These are phyloP conservation scores for Periconia sp. DNA, from an alignment of 2,329 filamentous ascomycete species.

Conservation along the genomic window DNA sequence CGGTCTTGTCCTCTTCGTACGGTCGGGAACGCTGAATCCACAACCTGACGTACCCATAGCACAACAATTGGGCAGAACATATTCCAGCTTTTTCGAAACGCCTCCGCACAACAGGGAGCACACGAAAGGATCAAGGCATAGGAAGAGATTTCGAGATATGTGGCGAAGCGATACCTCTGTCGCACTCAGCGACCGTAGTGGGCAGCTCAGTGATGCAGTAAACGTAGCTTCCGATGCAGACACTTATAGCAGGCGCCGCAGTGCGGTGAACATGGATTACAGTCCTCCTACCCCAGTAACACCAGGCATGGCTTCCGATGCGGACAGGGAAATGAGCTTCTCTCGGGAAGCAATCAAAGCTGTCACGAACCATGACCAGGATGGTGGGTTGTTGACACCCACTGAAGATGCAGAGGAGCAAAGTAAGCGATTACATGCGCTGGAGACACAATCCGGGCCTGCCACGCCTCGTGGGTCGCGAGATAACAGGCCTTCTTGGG, in stretches of 20 bases:
- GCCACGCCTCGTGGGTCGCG: constrained; percentile 47
- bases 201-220: constrained; percentile 21
- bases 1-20: constrained; percentile 77
- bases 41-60: constrained; percentile 48
- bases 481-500: constrained; percentile 41
- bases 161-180: constrained; percentile 38
- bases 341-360: constrained; percentile 5
- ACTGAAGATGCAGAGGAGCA: constrained; percentile 23
- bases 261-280: constrained; percentile 33
- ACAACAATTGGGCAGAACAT: constrained; percentile 46
- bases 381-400: constrained; percentile 12
- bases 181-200: constrained; percentile 36
- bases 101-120: constrained; percentile 40
- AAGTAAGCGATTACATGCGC: constrained; percentile 28
- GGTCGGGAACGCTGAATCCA: constrained; percentile 39
- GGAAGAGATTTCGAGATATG: constrained; percentile 34
- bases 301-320: constrained; percentile 10
- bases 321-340: constrained; percentile 8
- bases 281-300: constrained; percentile 38
- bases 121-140: constrained; percentile 22
- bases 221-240: constrained; percentile 31
- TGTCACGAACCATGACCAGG: constrained; percentile 16
- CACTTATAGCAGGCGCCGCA: constrained; percentile 31
- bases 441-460: constrained; percentile 47
- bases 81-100: constrained; percentile 39